Base-by-base conservation (phyloP, 2,329 filamentous ascomycete genomes). In the Monosporascus sp. region DNA sequence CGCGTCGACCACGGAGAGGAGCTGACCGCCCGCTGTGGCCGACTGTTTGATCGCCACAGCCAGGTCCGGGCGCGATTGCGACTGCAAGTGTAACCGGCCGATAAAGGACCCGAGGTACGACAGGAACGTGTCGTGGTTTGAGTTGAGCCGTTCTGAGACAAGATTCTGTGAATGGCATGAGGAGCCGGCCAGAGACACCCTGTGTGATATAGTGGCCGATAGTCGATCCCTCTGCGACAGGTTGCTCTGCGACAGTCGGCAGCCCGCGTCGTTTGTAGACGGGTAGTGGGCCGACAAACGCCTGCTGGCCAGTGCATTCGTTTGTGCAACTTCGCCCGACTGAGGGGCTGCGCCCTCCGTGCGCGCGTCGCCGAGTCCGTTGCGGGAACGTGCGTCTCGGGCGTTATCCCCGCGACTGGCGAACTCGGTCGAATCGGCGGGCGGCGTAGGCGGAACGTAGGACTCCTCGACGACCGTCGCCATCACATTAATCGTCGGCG, bases 101-200 rank as follows among this genome's bases (percentile, higher is more conserved):
- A 97, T 93, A 68, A 97, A 96, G 5, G 90, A 95, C 49, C 90
- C 93, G 50, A 99, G 82, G 65, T 92, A 88, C 7, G 92, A 94
- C 50, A 99, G 76, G 65, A 97, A 96, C 7, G 83, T 83, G 72
- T 97, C 92, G 72, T 97, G 91, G 49, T 86, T 88, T 49, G 81
- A 77, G 63, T 85, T 88, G 48, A 97, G 80, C 61, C 86, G 86
- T 68, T 92, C 88, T 2, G 92, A 96, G 36, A 94, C 89, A 55
- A 97, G 78, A 63, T 89, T 88, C 56, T 85, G 82, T 57, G 85
- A 82, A 57, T 80, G 79, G 41, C 83, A 78, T 45, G 86, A 83
- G 31, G 84, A 83, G 35, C 84, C 83, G n/a, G 81, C 84, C 63
- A 90, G 81, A 37, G 90, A 95, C 60, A 93, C 77, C 50, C 90